A percentile compares a stretch with the other conserved stretches of the same genome.
Evolutionary conservation across 2,329 filamentous ascomycete genomes (phyloP).

Genomic region (Nothopassalora personata): DNA sequence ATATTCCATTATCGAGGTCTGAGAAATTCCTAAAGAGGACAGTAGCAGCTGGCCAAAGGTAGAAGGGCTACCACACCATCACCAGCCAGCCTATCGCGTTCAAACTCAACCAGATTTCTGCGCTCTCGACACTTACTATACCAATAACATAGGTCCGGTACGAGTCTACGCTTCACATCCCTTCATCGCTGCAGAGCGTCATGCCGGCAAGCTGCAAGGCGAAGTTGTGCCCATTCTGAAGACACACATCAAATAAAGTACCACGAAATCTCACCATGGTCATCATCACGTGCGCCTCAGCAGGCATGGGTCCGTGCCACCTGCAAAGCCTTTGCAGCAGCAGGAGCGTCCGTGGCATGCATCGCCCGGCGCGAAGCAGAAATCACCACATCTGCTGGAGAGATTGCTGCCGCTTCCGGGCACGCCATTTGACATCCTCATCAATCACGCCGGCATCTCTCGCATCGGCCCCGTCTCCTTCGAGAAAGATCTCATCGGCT

Average conservation of each 20-base stretch:
- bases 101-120: no score
- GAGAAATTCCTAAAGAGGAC: no score
- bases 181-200: slow-evolving; percentile 11
- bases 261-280: neutral
- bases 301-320: slow-evolving; percentile 16
- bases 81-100: no score
- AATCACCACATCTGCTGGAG: slow-evolving; percentile 6
- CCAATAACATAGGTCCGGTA: no score
- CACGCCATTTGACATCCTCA: slow-evolving; percentile 6
- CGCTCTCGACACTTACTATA: no score
- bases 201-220: slow-evolving; percentile 16
- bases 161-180: neutral
- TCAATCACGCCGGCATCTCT: slow-evolving; percentile 15
- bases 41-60: no score
- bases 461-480: slow-evolving; percentile 12
- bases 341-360: slow-evolving; percentile 13
- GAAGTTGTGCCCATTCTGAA: slow-evolving; percentile 8
- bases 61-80: no score
- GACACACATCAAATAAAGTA: no score
- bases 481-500: slow-evolving; percentile 16
- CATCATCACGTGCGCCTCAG: slow-evolving; percentile 23
- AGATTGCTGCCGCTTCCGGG: slow-evolving; percentile 11
- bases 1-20: no score
- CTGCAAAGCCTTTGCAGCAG: slow-evolving; percentile 11
- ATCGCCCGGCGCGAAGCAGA: slow-evolving; percentile 13